Percentiles rank a stretch among this genome's conserved stretches.
phyloP scores from a whole-genome alignment of 495 filamentous ascomycete genomes.

The Antarctomyces pellizariae region DNA sequence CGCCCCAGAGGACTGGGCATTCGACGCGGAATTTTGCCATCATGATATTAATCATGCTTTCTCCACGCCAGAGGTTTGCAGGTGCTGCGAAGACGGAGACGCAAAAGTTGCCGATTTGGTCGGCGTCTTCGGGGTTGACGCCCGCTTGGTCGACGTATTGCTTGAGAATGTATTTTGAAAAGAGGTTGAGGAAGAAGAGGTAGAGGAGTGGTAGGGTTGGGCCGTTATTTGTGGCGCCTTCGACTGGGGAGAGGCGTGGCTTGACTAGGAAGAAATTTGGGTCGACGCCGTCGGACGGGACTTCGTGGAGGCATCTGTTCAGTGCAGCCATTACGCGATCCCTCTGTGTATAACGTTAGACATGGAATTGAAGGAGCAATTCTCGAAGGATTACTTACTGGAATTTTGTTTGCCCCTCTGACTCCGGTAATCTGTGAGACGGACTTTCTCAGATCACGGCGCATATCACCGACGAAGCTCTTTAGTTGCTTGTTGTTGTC shows the following conservation, averaged over 20 bases:
- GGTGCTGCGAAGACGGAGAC: conserved; percentile 49
- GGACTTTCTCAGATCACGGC: conserved; percentile 43
- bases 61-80: conserved; percentile 42
- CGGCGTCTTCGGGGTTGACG: conserved; percentile 43
- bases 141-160: conserved; percentile 59
- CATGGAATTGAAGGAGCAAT: not conserved
- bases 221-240: conserved; percentile 27
- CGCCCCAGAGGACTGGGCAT: conserved; percentile 75
- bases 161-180: conserved; percentile 50
- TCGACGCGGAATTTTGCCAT: conserved; percentile 63
- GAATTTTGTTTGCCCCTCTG: conserved; percentile 34
- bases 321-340: conserved; percentile 22
- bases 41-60: conserved; percentile 60
- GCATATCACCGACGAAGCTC: conserved; percentile 44
- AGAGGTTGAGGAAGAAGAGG: conserved; percentile 62
- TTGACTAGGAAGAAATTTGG: conserved; percentile 45
- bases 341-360: no score
- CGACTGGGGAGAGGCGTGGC: conserved; percentile 27
- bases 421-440: conserved; percentile 50
- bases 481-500: conserved; percentile 35
- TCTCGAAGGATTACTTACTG: conserved; percentile 18
- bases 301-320: conserved; percentile 13
- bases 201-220: conserved; percentile 38
- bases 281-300: conserved; percentile 34
- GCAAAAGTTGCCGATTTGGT: conserved; percentile 58